Evolutionary conservation across 257 asterid species (phyloP).

Genomic region (Asclepias syriaca): DNA sequence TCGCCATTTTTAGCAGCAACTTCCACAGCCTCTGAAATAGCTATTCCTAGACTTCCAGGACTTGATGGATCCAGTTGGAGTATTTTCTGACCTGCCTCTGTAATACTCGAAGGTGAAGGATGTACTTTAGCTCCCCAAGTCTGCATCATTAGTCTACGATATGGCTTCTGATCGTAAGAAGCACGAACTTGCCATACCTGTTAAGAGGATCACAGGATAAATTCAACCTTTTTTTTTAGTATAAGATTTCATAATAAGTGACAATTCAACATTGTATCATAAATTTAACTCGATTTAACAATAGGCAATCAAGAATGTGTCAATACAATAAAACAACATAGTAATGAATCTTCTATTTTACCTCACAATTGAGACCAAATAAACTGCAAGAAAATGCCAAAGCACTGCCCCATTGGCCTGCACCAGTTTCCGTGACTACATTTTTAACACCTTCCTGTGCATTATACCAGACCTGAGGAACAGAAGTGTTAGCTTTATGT

Average conservation of each 20-base stretch:
- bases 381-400: constrained; percentile 83
- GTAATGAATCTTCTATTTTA: constrained; percentile 21
- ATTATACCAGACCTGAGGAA: constrained; percentile 91
- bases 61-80: constrained; percentile 61
- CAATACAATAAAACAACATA: not conserved
- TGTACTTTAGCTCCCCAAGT: constrained; percentile 98
- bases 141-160: constrained; percentile 91
- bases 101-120: constrained; percentile 77
- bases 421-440: constrained; percentile 89
- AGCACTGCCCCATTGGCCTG: constrained; percentile 96
- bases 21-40: constrained; percentile 96
- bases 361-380: constrained; percentile 79
- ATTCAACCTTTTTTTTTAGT: too few species aligned
- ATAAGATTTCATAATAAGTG: too few species aligned
- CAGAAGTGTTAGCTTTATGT: constrained; percentile 88
- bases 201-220: too few species aligned
- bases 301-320: not conserved
- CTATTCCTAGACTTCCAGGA: constrained; percentile 95
- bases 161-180: constrained; percentile 88
- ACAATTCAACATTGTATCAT: too few species aligned
- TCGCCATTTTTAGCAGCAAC: constrained; percentile 54
- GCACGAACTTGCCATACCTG: constrained; percentile 96
- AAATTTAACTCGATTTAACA: too few species aligned
- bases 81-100: constrained; percentile 59
- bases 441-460: constrained; percentile 71